Evolutionary conservation across 176 grass and related monocot genomes (phyloP), one percentile per base, ranked within the genome.

Genomic region (Raddia distichophylla): DNA sequence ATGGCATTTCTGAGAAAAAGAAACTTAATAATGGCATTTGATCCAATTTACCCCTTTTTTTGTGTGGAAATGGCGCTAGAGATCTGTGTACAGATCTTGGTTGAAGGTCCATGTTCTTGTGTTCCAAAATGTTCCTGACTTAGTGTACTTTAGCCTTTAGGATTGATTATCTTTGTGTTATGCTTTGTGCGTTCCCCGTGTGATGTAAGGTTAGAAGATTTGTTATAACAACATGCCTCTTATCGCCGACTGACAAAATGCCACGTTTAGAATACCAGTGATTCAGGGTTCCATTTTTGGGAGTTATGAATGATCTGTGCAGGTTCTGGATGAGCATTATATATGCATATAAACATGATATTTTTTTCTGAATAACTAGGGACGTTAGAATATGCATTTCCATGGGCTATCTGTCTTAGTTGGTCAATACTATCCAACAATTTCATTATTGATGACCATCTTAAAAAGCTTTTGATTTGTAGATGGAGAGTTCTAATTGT

Each of bases 331-430:
- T 15, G n/a, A 58, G 37, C 66, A 44, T 64, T 51, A 55, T 8
- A 2, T 78, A 62, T 78, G 67, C 83, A 64, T 73, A 34, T 8
- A 47, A 71, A 42, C 2, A n/a, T 72, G 20, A 9, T 53, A 27
- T 27, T 61, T 51, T 8, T 66, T 67, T 44, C 10, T 2, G 10
- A 13, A 45, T 8, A 22, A 8, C 11, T 32, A 35, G 8, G 80
- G 55, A 32, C 47, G 71, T 50, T 51, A 27, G n/a, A 35, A 2
- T 34, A 18, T 14, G 33, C 50, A 14, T 51, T 79, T 79, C 3
- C 10, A 5, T 34, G 33, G 15, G 43, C 20, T n/a, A 69, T 19
- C 60, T 44, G 67, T 83, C 14, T 46, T 42, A 43, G 19, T 67
- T 44, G 8, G 45, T 5, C 7, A 44, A 51, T 77, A 47, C 13